Conservation (phyloP, 2,329 filamentous ascomycete genomes). For the Curvularia spicifera region DNA sequence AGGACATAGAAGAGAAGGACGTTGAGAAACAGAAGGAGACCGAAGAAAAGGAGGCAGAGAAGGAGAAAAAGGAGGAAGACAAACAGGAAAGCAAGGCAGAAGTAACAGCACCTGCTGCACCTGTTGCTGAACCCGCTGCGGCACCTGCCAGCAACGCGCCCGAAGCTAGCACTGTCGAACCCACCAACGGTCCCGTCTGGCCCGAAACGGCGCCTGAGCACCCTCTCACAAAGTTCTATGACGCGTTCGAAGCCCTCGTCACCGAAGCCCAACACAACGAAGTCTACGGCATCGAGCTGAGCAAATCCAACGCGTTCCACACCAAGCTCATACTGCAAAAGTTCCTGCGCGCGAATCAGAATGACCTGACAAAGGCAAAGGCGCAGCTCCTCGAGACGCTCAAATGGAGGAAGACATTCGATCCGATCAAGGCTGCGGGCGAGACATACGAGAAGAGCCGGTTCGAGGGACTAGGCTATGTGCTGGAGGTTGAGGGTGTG, state of each 20-base stretch:
- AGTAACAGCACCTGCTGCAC: neutral
- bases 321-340: slow-evolving; percentile 89
- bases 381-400: slow-evolving; percentile 80
- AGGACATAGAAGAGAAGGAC: slow-evolving; percentile 16
- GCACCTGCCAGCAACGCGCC: slow-evolving; percentile 13
- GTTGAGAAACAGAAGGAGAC: slow-evolving; percentile 6
- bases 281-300: slow-evolving; percentile 84
- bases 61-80: slow-evolving; percentile 2
- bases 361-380: slow-evolving; percentile 74
- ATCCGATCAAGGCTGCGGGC: slow-evolving; percentile 70
- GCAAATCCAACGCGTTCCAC: slow-evolving; percentile 63
- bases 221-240: slow-evolving; percentile 63
- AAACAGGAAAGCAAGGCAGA: neutral
- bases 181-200: slow-evolving; percentile 38
- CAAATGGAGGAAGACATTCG: slow-evolving; percentile 78
- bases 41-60: slow-evolving; percentile 9
- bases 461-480: slow-evolving; percentile 80
- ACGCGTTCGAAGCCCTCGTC: slow-evolving; percentile 64
- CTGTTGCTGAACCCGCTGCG: neutral
- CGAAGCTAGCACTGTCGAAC: slow-evolving; percentile 8
- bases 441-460: slow-evolving; percentile 69
- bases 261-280: slow-evolving; percentile 68
- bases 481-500: slow-evolving; percentile 70
- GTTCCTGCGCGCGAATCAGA: slow-evolving; percentile 88
- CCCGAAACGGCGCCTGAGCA: slow-evolving; percentile 48